A percentile compares a stretch with the other conserved stretches of the same genome.
phyloP scores from a whole-genome alignment of 2,329 filamentous ascomycete species.

The Allantophomopsis cytisporea region DNA sequence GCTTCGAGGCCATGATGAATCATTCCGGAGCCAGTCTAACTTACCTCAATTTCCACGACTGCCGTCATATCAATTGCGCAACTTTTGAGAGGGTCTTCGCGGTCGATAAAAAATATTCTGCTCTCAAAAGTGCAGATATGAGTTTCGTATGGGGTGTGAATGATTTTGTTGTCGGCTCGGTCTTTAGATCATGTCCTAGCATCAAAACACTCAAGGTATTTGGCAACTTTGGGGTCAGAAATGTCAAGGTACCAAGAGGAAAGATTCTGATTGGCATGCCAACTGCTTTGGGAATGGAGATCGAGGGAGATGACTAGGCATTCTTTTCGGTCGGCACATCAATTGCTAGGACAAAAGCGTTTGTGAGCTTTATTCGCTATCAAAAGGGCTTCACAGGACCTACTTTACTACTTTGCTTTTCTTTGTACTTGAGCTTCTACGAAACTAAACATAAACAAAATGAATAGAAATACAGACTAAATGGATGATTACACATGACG shows the following conservation, averaged over 20 bases:
- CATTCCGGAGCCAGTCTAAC: conserved; percentile 61
- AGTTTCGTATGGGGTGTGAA: conserved; percentile 61
- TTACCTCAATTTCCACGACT: conserved; percentile 66
- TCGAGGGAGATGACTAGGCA: conserved; percentile 27
- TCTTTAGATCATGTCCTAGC: conserved; percentile 51
- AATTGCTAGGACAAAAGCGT: too few species aligned
- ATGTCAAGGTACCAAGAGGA: conserved; percentile 37
- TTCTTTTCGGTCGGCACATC: too few species aligned
- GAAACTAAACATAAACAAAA: too few species aligned
- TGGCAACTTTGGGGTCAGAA: conserved; percentile 49
- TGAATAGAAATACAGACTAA: too few species aligned
- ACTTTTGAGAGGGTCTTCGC: conserved; percentile 67
- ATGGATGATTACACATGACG: too few species aligned
- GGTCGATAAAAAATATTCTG: conserved; percentile 45
- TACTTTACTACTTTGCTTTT: too few species aligned
- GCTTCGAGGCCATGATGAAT: conserved; percentile 69
- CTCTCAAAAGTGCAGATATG: conserved; percentile 59
- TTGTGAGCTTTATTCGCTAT: too few species aligned
- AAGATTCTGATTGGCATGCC: conserved; percentile 43
- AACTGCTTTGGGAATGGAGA: conserved; percentile 46
- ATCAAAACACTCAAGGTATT: conserved; percentile 47
- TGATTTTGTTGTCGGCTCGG: conserved; percentile 46
- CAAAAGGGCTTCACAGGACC: too few species aligned
- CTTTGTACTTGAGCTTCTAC: too few species aligned
- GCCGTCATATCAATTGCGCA: conserved; percentile 62